phyloP scores from a whole-genome alignment of 169 alveolate species.

The Plasmodium blacklocki region DNA sequence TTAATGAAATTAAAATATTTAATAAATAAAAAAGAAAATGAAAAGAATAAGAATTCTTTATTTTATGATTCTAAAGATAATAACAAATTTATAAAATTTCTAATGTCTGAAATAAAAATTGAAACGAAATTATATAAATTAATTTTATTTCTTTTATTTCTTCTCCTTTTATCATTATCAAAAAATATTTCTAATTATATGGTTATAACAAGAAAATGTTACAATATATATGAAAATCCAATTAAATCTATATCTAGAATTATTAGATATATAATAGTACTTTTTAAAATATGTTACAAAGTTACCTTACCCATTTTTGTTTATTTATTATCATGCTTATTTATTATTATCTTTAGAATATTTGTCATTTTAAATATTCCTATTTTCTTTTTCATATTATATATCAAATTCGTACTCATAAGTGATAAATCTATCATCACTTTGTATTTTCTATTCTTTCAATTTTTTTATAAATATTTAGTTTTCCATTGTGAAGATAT shows the following conservation, averaged over 20 bases:
- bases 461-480: constrained; percentile 37
- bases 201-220: constrained; percentile 75
- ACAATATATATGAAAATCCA: constrained; percentile 71
- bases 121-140: constrained; percentile 56
- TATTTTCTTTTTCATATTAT: constrained; percentile 24
- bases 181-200: constrained; percentile 49
- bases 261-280: constrained; percentile 31
- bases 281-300: constrained; percentile 62
- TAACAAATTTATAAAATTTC: constrained; percentile 51
- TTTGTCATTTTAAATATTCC: constrained; percentile 69
- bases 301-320: constrained; percentile 30
- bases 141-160: constrained; percentile 39
- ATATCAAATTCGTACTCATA: constrained; percentile 41
- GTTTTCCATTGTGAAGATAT: constrained; percentile 29
- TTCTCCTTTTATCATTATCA: constrained; percentile 47
- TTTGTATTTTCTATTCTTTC: constrained; percentile 23
- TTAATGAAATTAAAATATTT: constrained; percentile 47
- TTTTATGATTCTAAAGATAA: constrained; percentile 31
- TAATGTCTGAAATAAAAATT: constrained; percentile 70
- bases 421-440: constrained; percentile 25
- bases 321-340: constrained; percentile 48
- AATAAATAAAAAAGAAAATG: constrained; percentile 13
- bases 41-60: constrained; percentile 12
- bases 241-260: constrained; percentile 58
- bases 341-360: constrained; percentile 18